Base-by-base conservation (phyloP, 148 eudicot genomes). In the Chenopodium suecicum region DNA sequence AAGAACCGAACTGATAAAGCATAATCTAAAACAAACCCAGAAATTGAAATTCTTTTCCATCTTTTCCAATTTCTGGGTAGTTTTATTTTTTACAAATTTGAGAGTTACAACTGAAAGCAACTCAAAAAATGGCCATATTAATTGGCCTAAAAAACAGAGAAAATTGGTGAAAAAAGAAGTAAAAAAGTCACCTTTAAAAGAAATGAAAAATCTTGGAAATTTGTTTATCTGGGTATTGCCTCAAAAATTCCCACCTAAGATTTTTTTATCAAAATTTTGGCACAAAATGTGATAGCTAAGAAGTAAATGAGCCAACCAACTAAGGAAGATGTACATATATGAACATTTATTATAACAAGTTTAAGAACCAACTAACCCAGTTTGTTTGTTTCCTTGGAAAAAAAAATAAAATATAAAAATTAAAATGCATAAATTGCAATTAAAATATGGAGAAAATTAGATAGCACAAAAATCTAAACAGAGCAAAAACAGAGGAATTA, bases 1-100 rank as follows among this genome's bases (percentile, higher is more conserved):
- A 46, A 84, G 68, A 82, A 84, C 27, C 74, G 85, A 52, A 11
- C 83, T 72, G 79, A 75, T 32, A 74, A 88, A 65, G 52, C 79
- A 83, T 78, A 90, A 84, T 75, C 83, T 74, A 52, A 84, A 32
- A 47, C 73, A 80, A 69, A 81, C 73, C 80, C 82, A 56, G 62
- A 70, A 83, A n/a, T 66, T 74, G 66, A 76, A 84, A 29, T 64
- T 77, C 78, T 83, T 50, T 9, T 50, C 79, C 90, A 87, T 80
- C 90, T 86, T 92, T 79, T 81, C 63, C 31, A 1, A 25, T 75
- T 63, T 27, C 50, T 74, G 76, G 56, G 62, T 14, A 56, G 29
- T 74, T 50, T 16, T 44, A 9, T 19, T 79, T 56, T 5, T 19
- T 54, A 16, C 2, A 54, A 54, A 13, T 54, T 25, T 25, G 5